These are phyloP conservation scores for Eucalyptus lansdowneana DNA, from an alignment of 345 rosid genomes.

Conservation along the genomic window DNA sequence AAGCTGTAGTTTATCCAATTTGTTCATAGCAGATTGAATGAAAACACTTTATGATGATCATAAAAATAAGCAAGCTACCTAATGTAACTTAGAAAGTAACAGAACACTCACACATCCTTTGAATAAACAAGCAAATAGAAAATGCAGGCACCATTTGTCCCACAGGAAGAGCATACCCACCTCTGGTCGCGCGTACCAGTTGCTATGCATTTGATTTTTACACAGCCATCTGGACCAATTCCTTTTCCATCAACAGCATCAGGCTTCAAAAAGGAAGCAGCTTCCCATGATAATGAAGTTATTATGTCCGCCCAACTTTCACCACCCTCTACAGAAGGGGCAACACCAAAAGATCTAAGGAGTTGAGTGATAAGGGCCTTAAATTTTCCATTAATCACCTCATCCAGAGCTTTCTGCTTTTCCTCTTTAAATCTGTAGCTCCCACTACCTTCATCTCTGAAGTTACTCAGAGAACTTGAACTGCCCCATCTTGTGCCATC, in stretches of 20 bases:
- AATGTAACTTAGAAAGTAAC: background rate
- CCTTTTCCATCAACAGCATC: constrained; percentile 45
- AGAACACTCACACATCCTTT: background rate
- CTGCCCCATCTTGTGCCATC: constrained; percentile 56
- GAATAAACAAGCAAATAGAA: background rate
- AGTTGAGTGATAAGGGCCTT: constrained; percentile 49
- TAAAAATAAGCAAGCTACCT: background rate
- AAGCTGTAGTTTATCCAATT: background rate
- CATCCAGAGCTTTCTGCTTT: constrained; percentile 39
- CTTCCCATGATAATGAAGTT: constrained; percentile 77
- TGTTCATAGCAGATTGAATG: background rate
- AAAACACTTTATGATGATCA: background rate
- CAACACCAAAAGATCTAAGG: constrained; percentile 41
- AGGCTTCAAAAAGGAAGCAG: constrained; percentile 66
- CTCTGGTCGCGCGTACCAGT: constrained; percentile 64
- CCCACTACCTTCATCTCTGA: constrained; percentile 20
- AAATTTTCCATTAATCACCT: constrained; percentile 62
- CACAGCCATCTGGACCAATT: constrained; percentile 40
- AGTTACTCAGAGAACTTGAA: constrained; percentile 40
- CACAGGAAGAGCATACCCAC: constrained; percentile 14
- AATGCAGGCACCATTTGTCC: background rate
- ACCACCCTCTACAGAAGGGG: constrained; percentile 15
- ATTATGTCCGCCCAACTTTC: constrained; percentile 68
- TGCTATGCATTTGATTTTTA: constrained; percentile 95
- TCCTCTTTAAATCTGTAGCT: constrained; percentile 42